These are phyloP conservation scores for Botrytis galanthina DNA, from an alignment of 2,329 filamentous ascomycete species.

Conservation along the genomic window DNA sequence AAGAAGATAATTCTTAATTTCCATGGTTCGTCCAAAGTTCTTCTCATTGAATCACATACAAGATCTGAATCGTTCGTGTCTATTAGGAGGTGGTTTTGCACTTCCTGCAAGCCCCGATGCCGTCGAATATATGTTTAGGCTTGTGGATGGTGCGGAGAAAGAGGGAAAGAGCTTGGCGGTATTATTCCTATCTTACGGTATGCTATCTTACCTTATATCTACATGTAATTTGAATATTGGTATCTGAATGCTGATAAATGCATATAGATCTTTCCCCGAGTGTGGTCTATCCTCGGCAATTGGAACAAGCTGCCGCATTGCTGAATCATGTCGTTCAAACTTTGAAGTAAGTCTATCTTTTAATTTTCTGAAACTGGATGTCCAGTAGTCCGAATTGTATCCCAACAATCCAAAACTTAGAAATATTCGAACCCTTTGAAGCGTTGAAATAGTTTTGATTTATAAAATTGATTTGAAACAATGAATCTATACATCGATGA, in stretches of 20 bases:
- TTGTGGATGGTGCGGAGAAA: slow-evolving; percentile 36
- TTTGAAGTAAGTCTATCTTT: slow-evolving; percentile 26
- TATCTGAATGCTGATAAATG: not conserved
- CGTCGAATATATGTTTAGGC: slow-evolving; percentile 42
- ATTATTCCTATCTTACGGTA: slow-evolving; percentile 56
- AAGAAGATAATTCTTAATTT: slow-evolving; percentile 47
- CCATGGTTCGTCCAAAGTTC: slow-evolving; percentile 40
- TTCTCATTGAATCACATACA: not conserved
- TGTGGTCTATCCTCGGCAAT: slow-evolving; percentile 47
- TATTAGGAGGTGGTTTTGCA: slow-evolving; percentile 54
- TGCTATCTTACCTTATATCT: not conserved
- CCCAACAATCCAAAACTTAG: not conserved
- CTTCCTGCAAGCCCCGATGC: slow-evolving; percentile 48
- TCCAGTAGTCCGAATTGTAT: not conserved
- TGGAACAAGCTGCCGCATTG: slow-evolving; percentile 46
- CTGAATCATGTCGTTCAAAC: slow-evolving; percentile 44
- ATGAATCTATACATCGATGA: not conserved
- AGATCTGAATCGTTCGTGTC: not conserved
- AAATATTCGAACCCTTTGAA: not conserved
- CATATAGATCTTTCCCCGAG: slow-evolving; percentile 45
- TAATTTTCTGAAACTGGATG: slow-evolving; percentile 45
- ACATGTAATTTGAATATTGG: not conserved
- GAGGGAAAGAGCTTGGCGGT: slow-evolving; percentile 47
- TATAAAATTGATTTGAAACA: not conserved
- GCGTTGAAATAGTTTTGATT: not conserved